Conservation (phyloP, 2,329 filamentous ascomycete genomes). For the Madurella mycetomatis region DNA sequence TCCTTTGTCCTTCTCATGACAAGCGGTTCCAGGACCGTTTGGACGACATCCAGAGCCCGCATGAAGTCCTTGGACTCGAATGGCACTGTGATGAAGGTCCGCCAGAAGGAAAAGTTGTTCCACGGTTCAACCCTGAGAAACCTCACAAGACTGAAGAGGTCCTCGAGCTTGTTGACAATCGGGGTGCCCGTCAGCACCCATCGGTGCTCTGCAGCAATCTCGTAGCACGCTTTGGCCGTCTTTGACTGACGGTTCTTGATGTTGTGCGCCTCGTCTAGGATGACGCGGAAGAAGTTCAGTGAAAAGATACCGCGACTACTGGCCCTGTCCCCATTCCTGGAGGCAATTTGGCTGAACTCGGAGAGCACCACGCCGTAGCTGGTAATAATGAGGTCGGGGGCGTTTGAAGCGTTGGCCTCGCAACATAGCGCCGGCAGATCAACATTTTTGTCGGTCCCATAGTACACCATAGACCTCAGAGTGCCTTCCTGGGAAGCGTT, state of each 20-base stretch:
- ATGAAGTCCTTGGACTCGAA: constrained; percentile 96
- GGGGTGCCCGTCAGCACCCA: constrained; percentile 95
- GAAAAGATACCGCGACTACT: constrained; percentile 77
- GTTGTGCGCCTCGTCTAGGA: constrained; percentile 89
- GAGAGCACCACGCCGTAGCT: constrained; percentile 91
- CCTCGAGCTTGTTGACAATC: constrained; percentile 92
- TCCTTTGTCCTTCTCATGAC: constrained; percentile 94
- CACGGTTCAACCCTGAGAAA: constrained; percentile 95
- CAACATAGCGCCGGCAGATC: constrained; percentile 79
- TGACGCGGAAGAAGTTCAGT: constrained; percentile 88
- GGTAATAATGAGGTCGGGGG: constrained; percentile 88
- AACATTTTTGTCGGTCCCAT: constrained; percentile 76
- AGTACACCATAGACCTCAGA: constrained; percentile 83
- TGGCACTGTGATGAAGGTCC: constrained; percentile 94
- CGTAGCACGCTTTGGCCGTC: constrained; percentile 91
- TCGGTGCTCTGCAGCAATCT: constrained; percentile 76
- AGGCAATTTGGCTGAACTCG: constrained; percentile 72
- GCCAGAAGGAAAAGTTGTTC: constrained; percentile 99
- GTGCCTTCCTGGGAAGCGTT: constrained; percentile 83
- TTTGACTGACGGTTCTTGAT: constrained; percentile 92
- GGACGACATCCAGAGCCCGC: constrained; percentile 89
- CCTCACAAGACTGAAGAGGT: constrained; percentile 86
- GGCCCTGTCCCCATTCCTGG: constrained; percentile 61
- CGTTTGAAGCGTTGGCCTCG: constrained; percentile 64
- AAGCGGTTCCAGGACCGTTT: constrained; percentile 93